A percentile compares a stretch with the other conserved stretches of the same genome.
These are phyloP conservation scores for Cephalotrichum gorgonifer DNA, from an alignment of 2,329 filamentous ascomycete genomes.

Conservation along the genomic window DNA sequence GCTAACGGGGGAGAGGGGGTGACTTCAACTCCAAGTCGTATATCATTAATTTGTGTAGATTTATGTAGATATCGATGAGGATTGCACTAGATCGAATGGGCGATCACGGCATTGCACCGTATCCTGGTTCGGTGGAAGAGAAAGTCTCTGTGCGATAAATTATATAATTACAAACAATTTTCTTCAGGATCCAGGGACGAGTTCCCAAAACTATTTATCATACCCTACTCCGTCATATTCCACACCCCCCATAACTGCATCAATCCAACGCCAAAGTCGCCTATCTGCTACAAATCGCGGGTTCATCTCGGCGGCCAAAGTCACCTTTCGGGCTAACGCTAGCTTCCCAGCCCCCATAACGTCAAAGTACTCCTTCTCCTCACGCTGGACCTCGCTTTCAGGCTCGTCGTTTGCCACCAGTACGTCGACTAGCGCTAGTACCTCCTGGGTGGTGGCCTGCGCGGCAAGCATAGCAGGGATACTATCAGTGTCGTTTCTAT, in stretches of 20 bases:
- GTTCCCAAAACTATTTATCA: too few species aligned
- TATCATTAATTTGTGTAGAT: too few species aligned
- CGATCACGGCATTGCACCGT: too few species aligned
- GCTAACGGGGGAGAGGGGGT: too few species aligned
- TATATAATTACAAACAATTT: too few species aligned
- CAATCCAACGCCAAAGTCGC: constrained; percentile 10
- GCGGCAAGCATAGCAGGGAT: constrained; percentile 7
- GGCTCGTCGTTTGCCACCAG: constrained; percentile 9
- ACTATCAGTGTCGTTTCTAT: constrained; percentile 6
- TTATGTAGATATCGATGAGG: too few species aligned
- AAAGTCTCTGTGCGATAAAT: too few species aligned
- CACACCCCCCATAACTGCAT: constrained; percentile 5
- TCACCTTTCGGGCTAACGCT: constrained; percentile 9
- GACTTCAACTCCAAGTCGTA: too few species aligned
- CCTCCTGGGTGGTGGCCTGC: constrained; percentile 7
- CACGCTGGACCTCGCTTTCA: constrained; percentile 8
- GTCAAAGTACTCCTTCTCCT: constrained; percentile 9
- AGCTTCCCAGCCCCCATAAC: constrained; percentile 8
- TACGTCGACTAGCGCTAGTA: constrained; percentile 5
- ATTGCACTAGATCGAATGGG: too few species aligned
- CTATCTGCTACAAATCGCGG: constrained; percentile 10
- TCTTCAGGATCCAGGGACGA: too few species aligned
- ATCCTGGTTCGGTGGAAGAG: too few species aligned
- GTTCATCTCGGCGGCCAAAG: constrained; percentile 9
- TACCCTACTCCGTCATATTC: too few species aligned